These are phyloP conservation scores for Chiua sp. DNA, from an alignment of 1,284 basidiomycete species.

Conservation along the genomic window DNA sequence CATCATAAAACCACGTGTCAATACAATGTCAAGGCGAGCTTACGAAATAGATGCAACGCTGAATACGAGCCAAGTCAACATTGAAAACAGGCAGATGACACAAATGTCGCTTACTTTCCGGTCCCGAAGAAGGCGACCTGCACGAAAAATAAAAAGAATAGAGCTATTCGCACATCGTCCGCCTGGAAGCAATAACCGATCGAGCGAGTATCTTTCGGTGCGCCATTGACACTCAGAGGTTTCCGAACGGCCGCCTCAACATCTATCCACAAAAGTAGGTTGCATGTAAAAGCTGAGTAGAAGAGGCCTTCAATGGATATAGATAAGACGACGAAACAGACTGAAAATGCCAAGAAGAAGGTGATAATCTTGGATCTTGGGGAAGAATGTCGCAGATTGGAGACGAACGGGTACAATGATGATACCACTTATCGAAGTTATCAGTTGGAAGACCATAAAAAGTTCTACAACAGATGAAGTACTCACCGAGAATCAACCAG, in stretches of 20 bases:
- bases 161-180: constrained; percentile 75
- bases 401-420: constrained; percentile 56
- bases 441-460: neutral
- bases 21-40: constrained; percentile 32
- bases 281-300: constrained; percentile 70
- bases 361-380: constrained; percentile 56
- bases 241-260: constrained; percentile 59
- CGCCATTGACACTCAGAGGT: constrained; percentile 1
- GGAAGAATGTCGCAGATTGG: constrained; percentile 39
- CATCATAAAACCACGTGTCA: constrained; percentile 7
- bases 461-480: neutral
- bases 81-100: neutral
- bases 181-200: constrained; percentile 52
- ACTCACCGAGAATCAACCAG: constrained; percentile 72
- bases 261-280: constrained; percentile 73
- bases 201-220: constrained; percentile 2
- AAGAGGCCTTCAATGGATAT: constrained; percentile 87
- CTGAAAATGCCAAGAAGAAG: constrained; percentile 76
- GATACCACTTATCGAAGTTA: constrained; percentile 51
- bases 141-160: constrained; percentile 89
- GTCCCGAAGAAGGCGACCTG: constrained; percentile 91
- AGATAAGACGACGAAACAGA: constrained; percentile 82
- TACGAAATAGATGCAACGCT: constrained; percentile 90
- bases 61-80: constrained; percentile 13
- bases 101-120: constrained; percentile 68